Evolutionary conservation across 257 asterid species (phyloP).

Genomic region (Penstemon davidsonii): DNA sequence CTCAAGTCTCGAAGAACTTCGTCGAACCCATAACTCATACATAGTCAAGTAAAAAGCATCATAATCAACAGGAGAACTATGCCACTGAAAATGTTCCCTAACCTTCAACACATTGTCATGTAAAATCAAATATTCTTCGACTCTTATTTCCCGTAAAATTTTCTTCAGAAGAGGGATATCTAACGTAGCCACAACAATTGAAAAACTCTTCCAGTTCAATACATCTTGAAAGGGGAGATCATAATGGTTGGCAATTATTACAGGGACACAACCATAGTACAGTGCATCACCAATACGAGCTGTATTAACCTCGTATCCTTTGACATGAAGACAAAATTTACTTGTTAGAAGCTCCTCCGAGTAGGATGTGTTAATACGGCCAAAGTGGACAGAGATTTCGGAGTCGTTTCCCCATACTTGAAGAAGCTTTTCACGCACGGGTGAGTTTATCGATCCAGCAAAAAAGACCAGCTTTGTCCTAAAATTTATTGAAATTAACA

Average conservation of each 20-base stretch:
- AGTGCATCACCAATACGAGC: conserved; percentile 87
- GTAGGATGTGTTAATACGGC: conserved; percentile 57
- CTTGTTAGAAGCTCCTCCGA: conserved; percentile 61
- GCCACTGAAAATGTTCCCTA: conserved; percentile 84
- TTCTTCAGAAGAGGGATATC: conserved; percentile 78
- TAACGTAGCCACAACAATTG: conserved; percentile 65
- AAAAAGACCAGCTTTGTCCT: conserved; percentile 75
- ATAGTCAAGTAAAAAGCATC: conserved; percentile 87
- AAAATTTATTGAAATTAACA: conserved; percentile 27
- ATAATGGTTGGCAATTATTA: conserved; percentile 82
- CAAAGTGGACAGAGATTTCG: conserved; percentile 55
- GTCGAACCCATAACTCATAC: conserved; percentile 82
- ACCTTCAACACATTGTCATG: conserved; percentile 56
- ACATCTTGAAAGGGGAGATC: conserved; percentile 87
- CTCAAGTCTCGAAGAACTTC: conserved; percentile 45
- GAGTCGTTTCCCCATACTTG: conserved; percentile 75
- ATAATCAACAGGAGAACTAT: conserved; percentile 57
- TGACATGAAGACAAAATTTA: conserved; percentile 89
- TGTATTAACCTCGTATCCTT: conserved; percentile 92
- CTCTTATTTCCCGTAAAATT: conserved; percentile 46
- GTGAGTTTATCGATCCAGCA: conserved; percentile 82
- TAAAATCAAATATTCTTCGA: conserved; percentile 43
- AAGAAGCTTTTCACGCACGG: conserved; percentile 79
- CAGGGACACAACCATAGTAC: conserved; percentile 81
- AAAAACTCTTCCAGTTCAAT: conserved; percentile 72